Evolutionary conservation across 208 protist genomes (phyloP).

Genomic region (Leishmania braziliensis): DNA sequence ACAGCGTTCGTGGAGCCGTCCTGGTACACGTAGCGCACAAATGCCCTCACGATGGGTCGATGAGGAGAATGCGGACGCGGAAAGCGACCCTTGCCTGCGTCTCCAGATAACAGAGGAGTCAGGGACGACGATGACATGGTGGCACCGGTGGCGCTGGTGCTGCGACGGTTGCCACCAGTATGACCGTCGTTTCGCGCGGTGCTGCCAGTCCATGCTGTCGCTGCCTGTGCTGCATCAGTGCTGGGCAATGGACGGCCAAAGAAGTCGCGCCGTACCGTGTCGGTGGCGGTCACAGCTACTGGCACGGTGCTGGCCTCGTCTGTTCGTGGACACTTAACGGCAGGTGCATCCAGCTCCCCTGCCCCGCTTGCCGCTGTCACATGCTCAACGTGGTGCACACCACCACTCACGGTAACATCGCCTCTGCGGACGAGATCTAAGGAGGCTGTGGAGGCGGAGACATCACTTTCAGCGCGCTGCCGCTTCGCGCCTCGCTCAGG

Average conservation of each 20-base stretch:
- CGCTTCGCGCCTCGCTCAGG: slow-evolving; percentile 4
- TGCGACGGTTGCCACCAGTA: background rate
- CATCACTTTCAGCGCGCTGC: background rate
- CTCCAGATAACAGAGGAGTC: background rate
- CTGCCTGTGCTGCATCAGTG: background rate
- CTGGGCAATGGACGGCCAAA: slow-evolving; percentile 61
- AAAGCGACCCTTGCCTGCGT: background rate
- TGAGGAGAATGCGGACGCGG: slow-evolving; percentile 13
- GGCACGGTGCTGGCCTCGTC: background rate
- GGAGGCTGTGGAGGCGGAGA: background rate
- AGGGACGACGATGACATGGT: slow-evolving; percentile 1
- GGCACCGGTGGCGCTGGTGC: background rate
- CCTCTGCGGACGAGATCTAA: background rate
- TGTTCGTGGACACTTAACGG: background rate
- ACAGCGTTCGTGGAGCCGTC: slow-evolving; percentile 87
- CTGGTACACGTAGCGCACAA: slow-evolving; percentile 68
- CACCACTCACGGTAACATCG: background rate
- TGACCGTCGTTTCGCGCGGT: background rate
- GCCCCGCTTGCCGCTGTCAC: background rate
- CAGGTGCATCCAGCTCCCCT: background rate
- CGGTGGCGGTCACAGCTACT: background rate
- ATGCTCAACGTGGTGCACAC: background rate
- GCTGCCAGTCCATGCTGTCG: background rate
- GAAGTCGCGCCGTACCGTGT: slow-evolving; percentile 54
- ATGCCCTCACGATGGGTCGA: background rate